A percentile compares a stretch with the other conserved stretches of the same genome.
These are phyloP conservation scores for Avena sativa DNA, from an alignment of 176 grass and related monocot genomes.

Conservation along the genomic window DNA sequence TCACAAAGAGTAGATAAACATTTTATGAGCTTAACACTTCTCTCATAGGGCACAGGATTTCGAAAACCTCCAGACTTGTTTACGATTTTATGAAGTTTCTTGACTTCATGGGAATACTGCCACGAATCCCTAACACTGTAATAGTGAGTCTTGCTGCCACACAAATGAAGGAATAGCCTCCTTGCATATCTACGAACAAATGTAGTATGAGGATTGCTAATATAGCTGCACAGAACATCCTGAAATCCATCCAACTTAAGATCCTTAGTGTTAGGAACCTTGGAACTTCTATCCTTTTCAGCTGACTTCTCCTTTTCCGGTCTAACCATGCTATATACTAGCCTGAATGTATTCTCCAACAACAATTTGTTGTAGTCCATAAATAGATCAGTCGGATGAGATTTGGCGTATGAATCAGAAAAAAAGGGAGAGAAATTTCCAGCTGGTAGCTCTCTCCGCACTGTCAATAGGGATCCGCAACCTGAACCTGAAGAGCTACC, in stretches of 20 bases:
- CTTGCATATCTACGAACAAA: constrained; percentile 96
- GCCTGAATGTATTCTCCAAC: constrained; percentile 90
- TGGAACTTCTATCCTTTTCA: constrained; percentile 86
- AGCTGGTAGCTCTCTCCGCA: constrained; percentile 87
- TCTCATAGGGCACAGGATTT: constrained; percentile 92
- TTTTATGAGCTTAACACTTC: constrained; percentile 97
- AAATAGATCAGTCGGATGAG: constrained; percentile 92
- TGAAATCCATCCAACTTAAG: constrained; percentile 97
- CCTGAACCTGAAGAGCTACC: constrained; percentile 66
- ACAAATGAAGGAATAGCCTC: constrained; percentile 97
- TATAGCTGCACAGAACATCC: constrained; percentile 97
- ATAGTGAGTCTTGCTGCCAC: constrained; percentile 95
- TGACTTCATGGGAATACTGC: constrained; percentile 90
- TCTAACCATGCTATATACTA: constrained; percentile 97
- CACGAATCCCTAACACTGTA: constrained; percentile 92
- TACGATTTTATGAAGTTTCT: constrained; percentile 82
- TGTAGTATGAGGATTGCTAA: constrained; percentile 92
- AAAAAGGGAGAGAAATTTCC: constrained; percentile 98
- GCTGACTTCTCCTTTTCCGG: constrained; percentile 91
- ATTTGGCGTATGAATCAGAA: constrained; percentile 97
- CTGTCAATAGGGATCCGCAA: constrained; percentile 87
- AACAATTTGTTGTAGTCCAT: constrained; percentile 88
- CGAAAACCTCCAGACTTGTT: constrained; percentile 90
- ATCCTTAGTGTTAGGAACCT: constrained; percentile 73
- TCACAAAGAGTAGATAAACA: constrained; percentile 84